Evolutionary conservation across 2,329 filamentous ascomycete species (phyloP).

Genomic region (Venturia asperata): DNA sequence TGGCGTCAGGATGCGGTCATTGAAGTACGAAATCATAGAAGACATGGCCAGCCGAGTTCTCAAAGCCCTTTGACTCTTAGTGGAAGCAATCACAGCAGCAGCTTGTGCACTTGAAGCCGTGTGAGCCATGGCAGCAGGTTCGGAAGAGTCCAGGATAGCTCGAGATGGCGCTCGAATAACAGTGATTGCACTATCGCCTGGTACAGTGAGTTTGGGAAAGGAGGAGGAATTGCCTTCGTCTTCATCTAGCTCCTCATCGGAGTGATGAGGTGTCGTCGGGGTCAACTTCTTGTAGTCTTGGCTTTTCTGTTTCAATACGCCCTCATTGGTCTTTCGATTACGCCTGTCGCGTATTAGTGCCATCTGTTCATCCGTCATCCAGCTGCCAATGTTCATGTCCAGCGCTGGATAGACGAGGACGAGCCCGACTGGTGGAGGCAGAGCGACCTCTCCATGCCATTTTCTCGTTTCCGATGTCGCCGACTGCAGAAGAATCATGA

Average conservation of each 20-base stretch:
- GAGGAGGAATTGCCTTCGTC: conserved; percentile 13
- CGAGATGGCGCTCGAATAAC: conserved; percentile 35
- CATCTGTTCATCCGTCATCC: conserved; percentile 99
- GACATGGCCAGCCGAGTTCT: conserved; percentile 87
- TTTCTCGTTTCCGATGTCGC: conserved; percentile 50
- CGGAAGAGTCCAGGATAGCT: conserved; percentile 27
- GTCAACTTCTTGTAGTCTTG: conserved; percentile 82
- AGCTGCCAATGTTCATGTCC: conserved; percentile 96
- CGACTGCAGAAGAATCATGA: conserved; percentile 86
- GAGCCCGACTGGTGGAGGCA: conserved; percentile 73
- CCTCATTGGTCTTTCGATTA: conserved; percentile 67
- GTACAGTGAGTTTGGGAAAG: neutral
- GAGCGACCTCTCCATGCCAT: conserved; percentile 48
- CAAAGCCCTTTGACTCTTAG: conserved; percentile 45
- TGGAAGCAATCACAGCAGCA: conserved; percentile 32
- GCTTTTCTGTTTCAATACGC: conserved; percentile 74
- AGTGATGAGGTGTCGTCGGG: conserved; percentile 70
- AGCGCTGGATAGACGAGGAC: conserved; percentile 83
- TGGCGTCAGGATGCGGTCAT: conserved; percentile 86
- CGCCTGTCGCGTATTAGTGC: conserved; percentile 78
- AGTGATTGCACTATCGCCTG: conserved; percentile 24
- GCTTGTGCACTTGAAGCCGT: conserved; percentile 16
- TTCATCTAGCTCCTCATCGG: conserved; percentile 55
- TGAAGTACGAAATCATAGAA: conserved; percentile 97
- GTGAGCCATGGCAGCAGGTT: conserved; percentile 21